Conservation (phyloP, 2,329 filamentous ascomycete species). For the Neopestalotiopsis clavispora region DNA sequence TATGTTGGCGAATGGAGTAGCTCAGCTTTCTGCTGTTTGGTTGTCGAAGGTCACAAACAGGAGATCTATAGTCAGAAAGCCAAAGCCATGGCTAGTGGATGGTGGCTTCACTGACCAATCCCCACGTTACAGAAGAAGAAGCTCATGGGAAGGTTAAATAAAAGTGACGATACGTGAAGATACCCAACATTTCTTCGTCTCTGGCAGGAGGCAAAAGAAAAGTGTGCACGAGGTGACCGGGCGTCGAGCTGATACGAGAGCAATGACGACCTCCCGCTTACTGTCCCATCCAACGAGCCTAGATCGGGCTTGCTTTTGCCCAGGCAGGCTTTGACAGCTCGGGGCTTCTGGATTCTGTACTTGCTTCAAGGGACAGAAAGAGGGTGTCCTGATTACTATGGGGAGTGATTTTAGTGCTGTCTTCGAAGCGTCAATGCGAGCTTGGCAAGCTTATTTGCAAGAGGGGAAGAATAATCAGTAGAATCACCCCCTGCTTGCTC, state of each 20-base stretch:
- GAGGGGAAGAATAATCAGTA: neutral
- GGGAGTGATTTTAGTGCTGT: neutral
- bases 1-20: no score
- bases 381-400: neutral
- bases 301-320: neutral
- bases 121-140: no score
- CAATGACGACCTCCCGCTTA: neutral
- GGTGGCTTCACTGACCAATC: no score
- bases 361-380: neutral
- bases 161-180: neutral
- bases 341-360: neutral
- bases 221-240: neutral
- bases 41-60: no score
- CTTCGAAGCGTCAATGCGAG: neutral
- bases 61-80: no score
- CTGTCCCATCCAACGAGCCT: neutral
- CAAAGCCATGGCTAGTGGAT: no score
- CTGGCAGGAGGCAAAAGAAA: neutral
- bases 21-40: no score
- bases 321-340: no score
- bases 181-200: neutral
- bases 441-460: neutral
- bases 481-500: neutral
- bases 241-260: neutral
- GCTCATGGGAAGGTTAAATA: no score